phyloP scores from a whole-genome alignment of 148 eudicot genomes.

The Spergularia bocconei region DNA sequence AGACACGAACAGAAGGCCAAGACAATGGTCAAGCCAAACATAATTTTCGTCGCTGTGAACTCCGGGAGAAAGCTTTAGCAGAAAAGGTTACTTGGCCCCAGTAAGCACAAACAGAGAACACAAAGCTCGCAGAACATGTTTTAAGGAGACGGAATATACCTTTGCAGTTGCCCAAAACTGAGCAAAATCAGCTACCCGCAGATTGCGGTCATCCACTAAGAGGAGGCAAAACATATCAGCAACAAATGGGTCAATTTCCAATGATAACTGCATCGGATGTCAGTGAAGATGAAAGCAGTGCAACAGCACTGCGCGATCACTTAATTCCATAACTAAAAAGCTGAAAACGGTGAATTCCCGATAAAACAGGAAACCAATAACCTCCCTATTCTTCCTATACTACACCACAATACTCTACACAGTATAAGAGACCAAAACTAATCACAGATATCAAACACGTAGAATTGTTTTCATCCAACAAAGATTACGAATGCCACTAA shows the following conservation, averaged over 20 bases:
- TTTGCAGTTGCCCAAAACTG: slow-evolving; percentile 99
- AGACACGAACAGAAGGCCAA: slow-evolving; percentile 9
- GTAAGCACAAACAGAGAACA: slow-evolving; percentile 26
- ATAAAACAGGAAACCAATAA: slow-evolving; percentile 13
- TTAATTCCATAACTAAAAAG: slow-evolving; percentile 54
- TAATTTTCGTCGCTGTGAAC: background rate
- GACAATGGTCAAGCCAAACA: slow-evolving; percentile 3
- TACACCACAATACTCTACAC: slow-evolving; percentile 19
- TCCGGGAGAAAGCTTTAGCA: slow-evolving; percentile 11
- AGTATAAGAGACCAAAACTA: background rate
- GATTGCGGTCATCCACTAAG: slow-evolving; percentile 99
- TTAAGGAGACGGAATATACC: slow-evolving; percentile 75
- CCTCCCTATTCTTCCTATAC: slow-evolving; percentile 16
- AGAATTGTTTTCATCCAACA: slow-evolving; percentile 13
- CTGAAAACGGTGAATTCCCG: slow-evolving; percentile 30
- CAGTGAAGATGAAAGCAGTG: slow-evolving; percentile 82
- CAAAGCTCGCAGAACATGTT: slow-evolving; percentile 42
- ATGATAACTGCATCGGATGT: slow-evolving; percentile 93
- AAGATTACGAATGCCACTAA: slow-evolving; percentile 10
- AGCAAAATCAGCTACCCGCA: slow-evolving; percentile 99
- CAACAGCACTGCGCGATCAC: slow-evolving; percentile 73
- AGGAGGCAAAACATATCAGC: slow-evolving; percentile 97
- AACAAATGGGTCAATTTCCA: slow-evolving; percentile 96
- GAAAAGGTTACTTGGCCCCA: slow-evolving; percentile 20
- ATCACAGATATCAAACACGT: slow-evolving; percentile 18